Conservation (phyloP, 75 land plant species). For the Isoetes taiwanensis region DNA sequence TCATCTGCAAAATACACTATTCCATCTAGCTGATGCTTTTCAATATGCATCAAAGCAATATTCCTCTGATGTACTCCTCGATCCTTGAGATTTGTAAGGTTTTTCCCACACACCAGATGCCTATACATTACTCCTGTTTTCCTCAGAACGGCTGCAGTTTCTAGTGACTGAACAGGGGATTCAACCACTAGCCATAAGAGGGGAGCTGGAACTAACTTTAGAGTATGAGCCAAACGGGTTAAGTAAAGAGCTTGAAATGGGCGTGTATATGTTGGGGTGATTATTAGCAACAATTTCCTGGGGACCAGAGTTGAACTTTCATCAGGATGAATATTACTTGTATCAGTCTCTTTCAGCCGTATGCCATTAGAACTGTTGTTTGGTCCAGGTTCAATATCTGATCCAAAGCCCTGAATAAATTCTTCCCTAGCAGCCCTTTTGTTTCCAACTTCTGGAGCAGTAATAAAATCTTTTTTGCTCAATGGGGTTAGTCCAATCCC, state of each 20-base stretch:
- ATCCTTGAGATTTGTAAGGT: slow-evolving; percentile 58
- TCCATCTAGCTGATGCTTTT: slow-evolving; percentile 69
- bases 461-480: not conserved
- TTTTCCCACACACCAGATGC: slow-evolving; percentile 62
- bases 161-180: slow-evolving; percentile 32
- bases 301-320: not conserved
- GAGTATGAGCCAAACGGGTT: slow-evolving; percentile 47
- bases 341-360: too few species aligned
- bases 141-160: slow-evolving; percentile 53
- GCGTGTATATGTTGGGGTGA: slow-evolving; percentile 63
- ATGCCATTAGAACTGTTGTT: too few species aligned
- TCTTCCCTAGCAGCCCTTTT: slow-evolving; percentile 2
- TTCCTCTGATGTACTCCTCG: slow-evolving; percentile 76
- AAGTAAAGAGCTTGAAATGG: slow-evolving; percentile 41
- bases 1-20: slow-evolving; percentile 92
- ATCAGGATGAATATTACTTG: not conserved
- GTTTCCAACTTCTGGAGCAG: not conserved
- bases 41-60: slow-evolving; percentile 61
- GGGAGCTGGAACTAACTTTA: slow-evolving; percentile 61
- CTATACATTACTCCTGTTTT: slow-evolving; percentile 74
- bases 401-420: slow-evolving; percentile 5
- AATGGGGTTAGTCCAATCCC: not conserved
- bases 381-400: not conserved
- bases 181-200: slow-evolving; percentile 88
- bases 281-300: slow-evolving; percentile 51